Conservation (phyloP, 768 basidiomycete genomes). For the Boletus reticuloceps region DNA sequence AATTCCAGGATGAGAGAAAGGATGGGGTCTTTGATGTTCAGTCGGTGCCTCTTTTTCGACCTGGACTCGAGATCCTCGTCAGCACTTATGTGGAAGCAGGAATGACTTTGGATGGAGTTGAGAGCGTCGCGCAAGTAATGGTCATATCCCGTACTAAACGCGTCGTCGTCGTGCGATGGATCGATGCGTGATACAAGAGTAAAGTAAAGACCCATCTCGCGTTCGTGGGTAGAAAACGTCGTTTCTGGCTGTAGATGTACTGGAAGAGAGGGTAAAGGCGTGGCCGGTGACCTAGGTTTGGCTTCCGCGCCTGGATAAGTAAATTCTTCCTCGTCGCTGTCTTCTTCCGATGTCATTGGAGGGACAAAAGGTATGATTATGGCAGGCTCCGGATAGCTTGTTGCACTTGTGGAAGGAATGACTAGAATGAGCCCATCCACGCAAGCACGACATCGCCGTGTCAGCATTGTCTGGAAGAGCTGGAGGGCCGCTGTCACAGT, state of each 20-base stretch:
- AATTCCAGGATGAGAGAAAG: conserved; percentile 68
- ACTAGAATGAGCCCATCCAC: conserved; percentile 69
- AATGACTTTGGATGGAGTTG: conserved; percentile 60
- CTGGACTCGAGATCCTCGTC: conserved; percentile 40
- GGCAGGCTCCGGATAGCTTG: conserved; percentile 65
- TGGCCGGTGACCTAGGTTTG: conserved; percentile 13
- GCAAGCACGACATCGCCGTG: conserved; percentile 62
- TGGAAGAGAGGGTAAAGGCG: conserved; percentile 25
- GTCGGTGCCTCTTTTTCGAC: conserved; percentile 60
- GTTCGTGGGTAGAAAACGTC: conserved; percentile 77
- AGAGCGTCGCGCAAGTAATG: conserved; percentile 81
- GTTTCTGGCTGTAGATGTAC: conserved; percentile 63
- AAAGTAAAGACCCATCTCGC: conserved; percentile 80
- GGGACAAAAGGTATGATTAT: conserved; percentile 30
- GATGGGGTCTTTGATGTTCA: conserved; percentile 77
- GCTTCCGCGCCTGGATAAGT: conserved; percentile 37
- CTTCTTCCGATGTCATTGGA: conserved; percentile 31
- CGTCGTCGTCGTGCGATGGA: conserved; percentile 63
- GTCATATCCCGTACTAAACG: conserved; percentile 83
- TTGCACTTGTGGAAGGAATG: conserved; percentile 67
- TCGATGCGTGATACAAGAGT: conserved; percentile 76
- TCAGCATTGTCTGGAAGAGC: conserved; percentile 72
- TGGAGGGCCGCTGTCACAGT: conserved; percentile 78
- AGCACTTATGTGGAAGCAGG: conserved; percentile 49
- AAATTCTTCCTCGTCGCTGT: conserved; percentile 53